Evolutionary conservation across 495 filamentous ascomycete species (phyloP), one percentile per base, ranked within the genome.

Genomic region (Penicillium bovifimosum): DNA sequence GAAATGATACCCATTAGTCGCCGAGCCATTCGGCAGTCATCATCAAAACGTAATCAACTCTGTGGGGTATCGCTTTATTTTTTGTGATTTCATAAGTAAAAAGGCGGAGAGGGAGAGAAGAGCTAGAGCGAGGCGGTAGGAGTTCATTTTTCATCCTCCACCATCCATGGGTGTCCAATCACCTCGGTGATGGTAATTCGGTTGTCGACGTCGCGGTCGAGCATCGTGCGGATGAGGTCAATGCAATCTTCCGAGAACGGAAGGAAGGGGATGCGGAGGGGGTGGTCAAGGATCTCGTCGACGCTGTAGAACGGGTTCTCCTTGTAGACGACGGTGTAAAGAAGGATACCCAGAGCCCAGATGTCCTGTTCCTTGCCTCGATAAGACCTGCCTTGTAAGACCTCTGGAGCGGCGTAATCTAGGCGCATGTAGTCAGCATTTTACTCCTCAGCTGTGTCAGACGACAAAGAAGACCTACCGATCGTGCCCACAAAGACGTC

Each of bases 221-320:
- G 83, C 93, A 97, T 97, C 56, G 80, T 73, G 34, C 88, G 80
- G 44, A 98, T 88, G 36, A 98, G 73, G 59, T 96, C 84, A 54
- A 98, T 91, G 61, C 89, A 93, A 41, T 86, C 83, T 55, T 95
- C 90, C 65, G 90, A 95, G 71, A 96, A 86, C 3, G 74, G 74
- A 17, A 91, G 76, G 67, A 90, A 96, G 1, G 93, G 93, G 6
- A 98, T 86, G 17, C 93, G 80, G 50, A 97, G 75, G 52, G 96
- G 93, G 54, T 92, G 92, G 68, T 98, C 93, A 78, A 96, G 91
- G 60, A 98, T 98, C 72, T 98, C 93, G 66, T 98, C 95, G 61
- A 98, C 91, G 67, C 88, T 95, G 78, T 98, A 98, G 73, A 98
- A 98, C 3, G 93, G 93, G 62, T 98, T 98, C 73, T 98, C 93